Evolutionary conservation across 2,329 filamentous ascomycete genomes (phyloP).

Genomic region (Amphichorda felina): DNA sequence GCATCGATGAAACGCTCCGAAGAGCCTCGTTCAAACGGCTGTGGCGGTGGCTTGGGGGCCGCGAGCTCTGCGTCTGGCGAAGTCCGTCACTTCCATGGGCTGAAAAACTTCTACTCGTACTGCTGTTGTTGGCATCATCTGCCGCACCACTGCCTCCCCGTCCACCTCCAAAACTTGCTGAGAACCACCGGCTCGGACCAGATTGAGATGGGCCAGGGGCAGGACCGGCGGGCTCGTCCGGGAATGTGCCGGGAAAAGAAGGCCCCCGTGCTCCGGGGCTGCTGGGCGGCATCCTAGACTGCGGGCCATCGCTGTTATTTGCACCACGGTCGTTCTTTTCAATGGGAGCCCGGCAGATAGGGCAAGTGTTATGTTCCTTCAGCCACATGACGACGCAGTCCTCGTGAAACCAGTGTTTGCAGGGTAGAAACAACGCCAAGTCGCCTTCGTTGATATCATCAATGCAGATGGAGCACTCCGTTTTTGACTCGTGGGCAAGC

Average conservation of each 20-base stretch:
- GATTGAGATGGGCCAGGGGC: not conserved
- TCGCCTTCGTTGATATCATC: slow-evolving; percentile 65
- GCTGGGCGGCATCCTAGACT: too few relatives aligned
- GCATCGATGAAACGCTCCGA: slow-evolving; percentile 14
- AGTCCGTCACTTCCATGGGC: not conserved
- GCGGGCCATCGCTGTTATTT: too few relatives aligned
- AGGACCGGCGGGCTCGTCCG: too few relatives aligned
- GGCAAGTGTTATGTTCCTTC: slow-evolving; percentile 84
- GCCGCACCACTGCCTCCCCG: not conserved
- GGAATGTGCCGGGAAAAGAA: too few relatives aligned
- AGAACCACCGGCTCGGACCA: not conserved
- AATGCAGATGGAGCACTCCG: slow-evolving; percentile 93
- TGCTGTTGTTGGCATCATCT: not conserved
- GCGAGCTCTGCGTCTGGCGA: not conserved
- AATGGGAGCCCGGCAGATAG: slow-evolving; percentile 58
- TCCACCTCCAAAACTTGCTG: not conserved
- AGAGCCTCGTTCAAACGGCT: slow-evolving; percentile 17
- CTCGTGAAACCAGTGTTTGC: slow-evolving; percentile 89
- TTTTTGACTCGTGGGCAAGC: slow-evolving; percentile 52
- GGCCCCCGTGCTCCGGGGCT: too few relatives aligned
- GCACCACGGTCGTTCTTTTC: slow-evolving; percentile 20
- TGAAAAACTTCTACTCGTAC: too few relatives aligned
- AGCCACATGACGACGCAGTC: slow-evolving; percentile 76
- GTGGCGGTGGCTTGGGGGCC: slow-evolving; percentile 14
- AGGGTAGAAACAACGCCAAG: slow-evolving; percentile 68